Evolutionary conservation across 306 rosid genomes (phyloP).

Genomic region (Arachis hypogaea): DNA sequence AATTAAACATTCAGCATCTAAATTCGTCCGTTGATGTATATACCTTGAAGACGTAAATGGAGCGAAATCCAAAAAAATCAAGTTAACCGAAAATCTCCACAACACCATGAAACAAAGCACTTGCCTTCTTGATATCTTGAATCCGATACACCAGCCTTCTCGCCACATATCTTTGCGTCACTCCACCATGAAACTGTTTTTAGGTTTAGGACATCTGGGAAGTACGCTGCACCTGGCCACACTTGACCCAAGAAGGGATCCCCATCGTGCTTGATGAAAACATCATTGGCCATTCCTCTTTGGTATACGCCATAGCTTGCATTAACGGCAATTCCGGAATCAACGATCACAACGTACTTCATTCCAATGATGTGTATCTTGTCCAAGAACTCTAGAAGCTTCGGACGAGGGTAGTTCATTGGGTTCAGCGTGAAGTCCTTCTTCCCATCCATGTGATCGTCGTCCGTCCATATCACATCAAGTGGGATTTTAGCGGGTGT

Average conservation of each 20-base stretch:
- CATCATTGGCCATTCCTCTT: conserved; percentile 75
- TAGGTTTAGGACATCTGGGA: conserved; percentile 88
- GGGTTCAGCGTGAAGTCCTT: conserved; percentile 88
- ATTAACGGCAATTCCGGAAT: conserved; percentile 86
- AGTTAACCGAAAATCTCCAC: no score
- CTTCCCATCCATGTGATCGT: conserved; percentile 89
- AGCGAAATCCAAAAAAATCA: no score
- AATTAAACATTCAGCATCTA: no score
- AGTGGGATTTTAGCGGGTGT: conserved; percentile 69
- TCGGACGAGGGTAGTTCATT: conserved; percentile 65
- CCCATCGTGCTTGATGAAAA: conserved; percentile 79
- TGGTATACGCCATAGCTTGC: conserved; percentile 74
- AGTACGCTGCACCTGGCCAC: conserved; percentile 95
- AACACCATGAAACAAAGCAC: no score
- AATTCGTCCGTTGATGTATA: no score
- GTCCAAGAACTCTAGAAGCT: conserved; percentile 72
- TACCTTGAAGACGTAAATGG: no score
- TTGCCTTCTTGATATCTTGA: no score
- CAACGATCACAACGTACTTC: conserved; percentile 85
- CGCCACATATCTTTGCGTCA: conserved; percentile 41
- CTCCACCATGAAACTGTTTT: conserved; percentile 89
- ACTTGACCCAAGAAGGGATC: conserved; percentile 90
- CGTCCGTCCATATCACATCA: conserved; percentile 91
- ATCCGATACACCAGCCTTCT: no score
- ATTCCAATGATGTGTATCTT: conserved; percentile 79